Conservation (phyloP, 257 asterid species). For the Jaltomata sinuosa region DNA sequence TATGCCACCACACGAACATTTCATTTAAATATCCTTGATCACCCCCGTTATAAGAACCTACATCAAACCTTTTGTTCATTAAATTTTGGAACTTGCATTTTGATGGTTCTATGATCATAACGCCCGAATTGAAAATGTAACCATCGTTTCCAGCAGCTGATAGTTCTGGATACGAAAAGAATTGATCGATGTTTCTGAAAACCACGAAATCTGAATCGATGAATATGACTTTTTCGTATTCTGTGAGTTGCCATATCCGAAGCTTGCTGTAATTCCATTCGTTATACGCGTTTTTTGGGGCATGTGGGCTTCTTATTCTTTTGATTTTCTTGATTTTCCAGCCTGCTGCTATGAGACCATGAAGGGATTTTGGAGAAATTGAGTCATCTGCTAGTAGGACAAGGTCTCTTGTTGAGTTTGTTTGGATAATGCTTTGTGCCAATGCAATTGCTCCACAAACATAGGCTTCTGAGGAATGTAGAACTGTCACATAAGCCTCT, state of each 20-base stretch:
- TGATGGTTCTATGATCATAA: conserved; percentile 70
- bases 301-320: conserved; percentile 47
- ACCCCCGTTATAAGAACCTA: conserved; percentile 64
- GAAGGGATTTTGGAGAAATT: conserved; percentile 27
- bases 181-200: conserved; percentile 31
- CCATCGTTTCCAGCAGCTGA: conserved; percentile 31
- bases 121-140: conserved; percentile 65
- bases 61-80: conserved; percentile 32
- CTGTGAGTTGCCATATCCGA: conserved; percentile 51
- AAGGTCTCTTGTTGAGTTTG: conserved; percentile 56
- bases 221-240: conserved; percentile 59
- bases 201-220: conserved; percentile 66
- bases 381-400: conserved; percentile 50
- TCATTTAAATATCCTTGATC: conserved; percentile 79
- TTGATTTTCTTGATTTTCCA: conserved; percentile 45
- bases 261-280: conserved; percentile 89
- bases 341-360: conserved; percentile 45
- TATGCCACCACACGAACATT: conserved; percentile 76
- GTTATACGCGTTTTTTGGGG: conserved; percentile 38
- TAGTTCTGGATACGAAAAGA: conserved; percentile 45
- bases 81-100: conserved; percentile 37
- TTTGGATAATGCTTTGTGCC: conserved; percentile 55
- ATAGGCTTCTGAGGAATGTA: conserved; percentile 66
- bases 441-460: conserved; percentile 80
- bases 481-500: conserved; percentile 66